Conservation (phyloP, 2,329 filamentous ascomycete species). For the Coniochaeta ligniaria region DNA sequence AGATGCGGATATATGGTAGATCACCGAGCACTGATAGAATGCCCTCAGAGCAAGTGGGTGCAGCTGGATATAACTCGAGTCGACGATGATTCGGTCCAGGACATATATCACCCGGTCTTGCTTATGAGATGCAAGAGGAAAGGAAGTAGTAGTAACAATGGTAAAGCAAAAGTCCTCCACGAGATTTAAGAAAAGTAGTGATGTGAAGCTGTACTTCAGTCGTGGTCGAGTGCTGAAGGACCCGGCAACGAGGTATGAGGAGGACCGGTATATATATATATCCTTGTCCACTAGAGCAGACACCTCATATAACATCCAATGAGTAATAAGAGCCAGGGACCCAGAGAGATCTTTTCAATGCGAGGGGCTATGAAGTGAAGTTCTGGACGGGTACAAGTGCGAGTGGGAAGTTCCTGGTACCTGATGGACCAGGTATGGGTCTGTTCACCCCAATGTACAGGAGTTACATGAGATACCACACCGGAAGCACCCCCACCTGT, state of each 20-base stretch:
- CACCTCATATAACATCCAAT: not conserved
- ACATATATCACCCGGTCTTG: constrained; percentile 1
- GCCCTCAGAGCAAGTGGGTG: constrained; percentile 5
- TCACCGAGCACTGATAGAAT: constrained; percentile 16
- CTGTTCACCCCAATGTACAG: not conserved
- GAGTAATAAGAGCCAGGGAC: not conserved
- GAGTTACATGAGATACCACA: no score
- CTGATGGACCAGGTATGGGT: not conserved
- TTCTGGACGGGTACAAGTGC: not conserved
- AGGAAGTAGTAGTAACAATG: constrained; percentile 3
- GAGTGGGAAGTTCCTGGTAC: not conserved
- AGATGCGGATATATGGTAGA: constrained; percentile 34
- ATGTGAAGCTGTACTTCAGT: not conserved
- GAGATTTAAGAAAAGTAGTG: constrained; percentile 10
- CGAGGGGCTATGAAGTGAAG: not conserved
- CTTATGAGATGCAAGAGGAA: not conserved
- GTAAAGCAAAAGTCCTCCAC: constrained; percentile 13
- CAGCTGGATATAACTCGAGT: constrained; percentile 14
- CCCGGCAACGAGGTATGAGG: not conserved
- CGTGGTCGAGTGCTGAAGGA: not conserved
- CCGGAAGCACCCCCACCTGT: not conserved
- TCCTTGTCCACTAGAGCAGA: not conserved
- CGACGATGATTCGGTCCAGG: not conserved
- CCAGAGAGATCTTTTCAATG: not conserved
- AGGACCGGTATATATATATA: not conserved